Base-by-base conservation (phyloP, 208 protist species). In the Leishmania arabica region DNA sequence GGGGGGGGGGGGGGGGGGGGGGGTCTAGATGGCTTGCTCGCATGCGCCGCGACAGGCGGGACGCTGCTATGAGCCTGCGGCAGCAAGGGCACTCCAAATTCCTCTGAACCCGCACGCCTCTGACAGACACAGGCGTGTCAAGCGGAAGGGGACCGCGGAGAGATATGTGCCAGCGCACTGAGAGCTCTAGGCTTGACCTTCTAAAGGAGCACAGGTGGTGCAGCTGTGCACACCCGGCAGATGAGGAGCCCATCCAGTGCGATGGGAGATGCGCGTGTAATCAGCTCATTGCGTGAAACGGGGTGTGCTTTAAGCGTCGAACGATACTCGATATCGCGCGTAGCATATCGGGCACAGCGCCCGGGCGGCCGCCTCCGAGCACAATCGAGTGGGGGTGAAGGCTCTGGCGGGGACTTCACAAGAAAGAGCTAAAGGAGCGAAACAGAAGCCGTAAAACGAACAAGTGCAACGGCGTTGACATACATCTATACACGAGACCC, bases 401-500 rank as follows among this genome's bases (percentile, higher is more conserved):
- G 6, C 1, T 5, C 56, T 24, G 24, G 3, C 24, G 31, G 62
- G 27, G 31, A 11, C 27, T 17, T 49, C 42, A 51, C 45, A 49
- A 7, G 42, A 71, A 8, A n/a, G 45, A 15, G 47, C 69, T 34
- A 31, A 51, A 73, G 21, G 47, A 19, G 8, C 21, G 15, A 69
- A 34, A 73, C 37, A 34, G 7, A 51, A 11, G 13, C 42, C 13
- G 69, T 19, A 54, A 47, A 73, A 1, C 21, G 47, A 7, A 19
- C 40, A 54, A 27, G 13, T 24, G 19, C 51, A 62, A 34, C 72
- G 34, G 31, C 1, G 11, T 37, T 62, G 21, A 17, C 42, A 66
- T 81, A 84, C 79, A 84, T 79, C 80, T 89, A 91, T 17, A 86
- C 81, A 31, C 81, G 17, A 77, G 95, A 97, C 11, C 91, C 92